Conservation (phyloP, 2,329 filamentous ascomycete species). For the Hortaea sp. region DNA sequence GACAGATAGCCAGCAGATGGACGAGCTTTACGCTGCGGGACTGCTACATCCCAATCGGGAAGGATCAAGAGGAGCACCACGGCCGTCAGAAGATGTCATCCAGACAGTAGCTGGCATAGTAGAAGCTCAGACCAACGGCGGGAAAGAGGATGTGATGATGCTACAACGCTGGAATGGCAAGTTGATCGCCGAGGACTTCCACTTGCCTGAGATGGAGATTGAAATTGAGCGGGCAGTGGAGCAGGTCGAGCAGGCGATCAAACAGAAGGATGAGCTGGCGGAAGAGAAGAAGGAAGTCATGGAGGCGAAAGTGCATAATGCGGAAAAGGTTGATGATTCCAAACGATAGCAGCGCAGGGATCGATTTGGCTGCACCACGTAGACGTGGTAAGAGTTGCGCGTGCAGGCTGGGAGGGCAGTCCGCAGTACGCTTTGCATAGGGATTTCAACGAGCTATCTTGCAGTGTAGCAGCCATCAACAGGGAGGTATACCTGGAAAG, state of each 20-base stretch:
- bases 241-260: constrained; percentile 38
- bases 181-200: constrained; percentile 39
- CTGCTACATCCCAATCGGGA: constrained; percentile 34
- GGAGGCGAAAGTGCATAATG: neutral
- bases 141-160: constrained; percentile 38
- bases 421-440: too few species aligned
- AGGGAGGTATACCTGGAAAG: constrained; percentile 1
- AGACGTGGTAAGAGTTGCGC: neutral
- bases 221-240: constrained; percentile 44
- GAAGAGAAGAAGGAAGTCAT: constrained; percentile 4
- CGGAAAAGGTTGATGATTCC: neutral
- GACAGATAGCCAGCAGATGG: constrained; percentile 57
- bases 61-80: constrained; percentile 28
- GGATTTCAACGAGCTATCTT: neutral
- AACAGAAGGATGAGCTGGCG: constrained; percentile 15
- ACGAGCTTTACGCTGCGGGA: constrained; percentile 58
- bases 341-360: constrained; percentile 1
- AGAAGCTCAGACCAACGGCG: constrained; percentile 30
- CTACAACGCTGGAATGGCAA: constrained; percentile 42
- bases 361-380: neutral
- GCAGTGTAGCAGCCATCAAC: constrained; percentile 7
- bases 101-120: constrained; percentile 30
- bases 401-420: too few species aligned
- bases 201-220: constrained; percentile 42
- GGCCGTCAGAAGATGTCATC: constrained; percentile 28